phyloP scores from a whole-genome alignment of 2,329 filamentous ascomycete species.

The Pezicula radicicola region DNA sequence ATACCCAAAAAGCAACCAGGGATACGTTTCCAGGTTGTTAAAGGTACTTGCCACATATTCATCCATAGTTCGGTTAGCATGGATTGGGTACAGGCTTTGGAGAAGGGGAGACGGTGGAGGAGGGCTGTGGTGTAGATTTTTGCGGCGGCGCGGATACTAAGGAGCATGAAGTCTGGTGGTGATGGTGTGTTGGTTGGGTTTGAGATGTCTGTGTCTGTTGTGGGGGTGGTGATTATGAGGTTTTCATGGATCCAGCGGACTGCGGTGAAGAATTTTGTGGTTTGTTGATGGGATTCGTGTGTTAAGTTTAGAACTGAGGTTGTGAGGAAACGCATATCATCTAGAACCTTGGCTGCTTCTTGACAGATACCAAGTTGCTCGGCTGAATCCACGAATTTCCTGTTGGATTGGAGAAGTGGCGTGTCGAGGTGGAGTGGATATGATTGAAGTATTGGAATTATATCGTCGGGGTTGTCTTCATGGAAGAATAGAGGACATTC shows the following conservation, averaged over 20 bases:
- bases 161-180: conserved; percentile 16
- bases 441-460: conserved; percentile 7
- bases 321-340: conserved; percentile 27
- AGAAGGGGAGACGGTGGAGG: conserved; percentile 21
- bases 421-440: conserved; percentile 21
- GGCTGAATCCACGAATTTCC: conserved; percentile 12
- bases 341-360: conserved; percentile 21
- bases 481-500: conserved; percentile 27
- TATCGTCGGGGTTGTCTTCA: conserved; percentile 8
- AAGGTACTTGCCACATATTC: conserved; percentile 21
- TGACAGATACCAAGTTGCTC: conserved; percentile 11
- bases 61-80: conserved; percentile 20
- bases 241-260: conserved; percentile 20
- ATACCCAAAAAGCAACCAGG: conserved; percentile 31
- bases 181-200: neutral
- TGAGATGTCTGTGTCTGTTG: neutral
- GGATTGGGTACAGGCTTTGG: conserved; percentile 15
- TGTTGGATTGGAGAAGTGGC: conserved; percentile 20
- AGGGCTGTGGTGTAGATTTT: conserved; percentile 26
- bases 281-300: neutral
- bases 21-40: conserved; percentile 27
- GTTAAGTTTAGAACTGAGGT: conserved; percentile 13
- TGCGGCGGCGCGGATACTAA: conserved; percentile 21
- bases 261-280: conserved; percentile 17
- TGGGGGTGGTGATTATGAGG: conserved; percentile 6